A percentile compares a stretch with the other conserved stretches of the same genome.
These are phyloP conservation scores for Neophaeococcomyces mojaviensis DNA, from an alignment of 2,329 filamentous ascomycete species.

Conservation along the genomic window DNA sequence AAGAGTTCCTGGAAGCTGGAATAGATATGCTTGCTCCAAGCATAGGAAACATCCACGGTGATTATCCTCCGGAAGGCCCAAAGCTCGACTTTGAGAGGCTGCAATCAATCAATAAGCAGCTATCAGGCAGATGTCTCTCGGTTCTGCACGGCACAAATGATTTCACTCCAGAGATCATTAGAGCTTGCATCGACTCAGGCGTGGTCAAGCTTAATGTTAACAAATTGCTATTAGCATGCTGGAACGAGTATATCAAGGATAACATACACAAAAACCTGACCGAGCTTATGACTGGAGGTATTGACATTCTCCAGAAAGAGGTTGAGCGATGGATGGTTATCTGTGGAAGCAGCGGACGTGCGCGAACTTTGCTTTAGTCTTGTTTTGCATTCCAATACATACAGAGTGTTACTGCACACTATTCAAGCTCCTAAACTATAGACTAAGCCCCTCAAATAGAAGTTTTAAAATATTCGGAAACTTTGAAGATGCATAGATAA, in stretches of 20 bases:
- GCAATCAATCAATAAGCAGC: neutral
- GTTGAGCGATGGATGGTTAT: conserved; percentile 45
- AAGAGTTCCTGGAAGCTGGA: conserved; percentile 30
- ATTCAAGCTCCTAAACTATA: too few species aligned
- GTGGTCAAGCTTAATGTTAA: conserved; percentile 55
- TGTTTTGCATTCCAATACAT: too few species aligned
- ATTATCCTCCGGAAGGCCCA: conserved; percentile 27
- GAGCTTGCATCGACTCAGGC: conserved; percentile 44
- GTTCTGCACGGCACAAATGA: conserved; percentile 53
- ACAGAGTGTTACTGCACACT: too few species aligned
- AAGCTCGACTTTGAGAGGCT: conserved; percentile 16
- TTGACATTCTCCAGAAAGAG: conserved; percentile 35
- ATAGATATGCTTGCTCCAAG: conserved; percentile 28
- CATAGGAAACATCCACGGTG: conserved; percentile 28
- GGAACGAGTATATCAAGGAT: conserved; percentile 35
- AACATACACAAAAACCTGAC: conserved; percentile 33
- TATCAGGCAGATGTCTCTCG: conserved; percentile 42
- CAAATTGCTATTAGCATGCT: conserved; percentile 28
- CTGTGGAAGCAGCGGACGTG: conserved; percentile 40
- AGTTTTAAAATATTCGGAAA: too few species aligned
- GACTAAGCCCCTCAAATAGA: too few species aligned
- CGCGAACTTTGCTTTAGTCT: conserved; percentile 20
- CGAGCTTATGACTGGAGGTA: conserved; percentile 41
- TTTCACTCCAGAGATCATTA: conserved; percentile 45
- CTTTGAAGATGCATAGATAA: too few species aligned